Conservation (phyloP, 2,329 filamentous ascomycete genomes). For the Alternaria sp. region DNA sequence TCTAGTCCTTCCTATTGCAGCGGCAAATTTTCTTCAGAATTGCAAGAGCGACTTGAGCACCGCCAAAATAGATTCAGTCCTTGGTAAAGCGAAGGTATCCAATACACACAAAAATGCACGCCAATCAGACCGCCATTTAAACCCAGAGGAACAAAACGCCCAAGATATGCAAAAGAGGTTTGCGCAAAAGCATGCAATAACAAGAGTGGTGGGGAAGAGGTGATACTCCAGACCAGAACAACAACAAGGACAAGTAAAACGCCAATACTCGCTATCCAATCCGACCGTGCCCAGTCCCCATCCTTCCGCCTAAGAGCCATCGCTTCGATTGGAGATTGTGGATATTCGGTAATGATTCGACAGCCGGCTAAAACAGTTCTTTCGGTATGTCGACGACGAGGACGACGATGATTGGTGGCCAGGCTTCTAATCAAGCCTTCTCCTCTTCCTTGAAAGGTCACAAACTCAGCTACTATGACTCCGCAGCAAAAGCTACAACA, state of each 20-base stretch:
- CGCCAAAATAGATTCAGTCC: background rate
- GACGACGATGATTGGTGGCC: background rate
- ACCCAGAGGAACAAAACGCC: conserved; percentile 9
- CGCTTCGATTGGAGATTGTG: background rate
- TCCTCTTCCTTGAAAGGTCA: conserved; percentile 24
- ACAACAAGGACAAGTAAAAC: conserved; percentile 2
- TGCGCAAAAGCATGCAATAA: background rate
- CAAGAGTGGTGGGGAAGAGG: background rate
- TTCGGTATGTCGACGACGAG: background rate
- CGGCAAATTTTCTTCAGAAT: background rate
- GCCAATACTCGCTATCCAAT: conserved; percentile 5
- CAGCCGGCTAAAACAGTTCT: background rate
- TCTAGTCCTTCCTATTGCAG: background rate
- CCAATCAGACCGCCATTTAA: background rate
- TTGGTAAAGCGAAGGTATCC: conserved; percentile 6
- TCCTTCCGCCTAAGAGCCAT: background rate
- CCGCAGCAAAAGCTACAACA: conserved; percentile 54
- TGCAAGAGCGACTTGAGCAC: background rate
- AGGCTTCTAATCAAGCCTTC: conserved; percentile 25
- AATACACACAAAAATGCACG: background rate
- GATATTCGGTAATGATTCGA: background rate
- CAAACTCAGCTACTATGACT: conserved; percentile 58
- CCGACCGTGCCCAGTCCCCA: background rate
- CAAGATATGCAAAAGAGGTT: conserved; percentile 8
- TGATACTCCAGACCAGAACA: background rate